Conservation (phyloP, 331 rosid genomes). For the Cydonia oblonga region DNA sequence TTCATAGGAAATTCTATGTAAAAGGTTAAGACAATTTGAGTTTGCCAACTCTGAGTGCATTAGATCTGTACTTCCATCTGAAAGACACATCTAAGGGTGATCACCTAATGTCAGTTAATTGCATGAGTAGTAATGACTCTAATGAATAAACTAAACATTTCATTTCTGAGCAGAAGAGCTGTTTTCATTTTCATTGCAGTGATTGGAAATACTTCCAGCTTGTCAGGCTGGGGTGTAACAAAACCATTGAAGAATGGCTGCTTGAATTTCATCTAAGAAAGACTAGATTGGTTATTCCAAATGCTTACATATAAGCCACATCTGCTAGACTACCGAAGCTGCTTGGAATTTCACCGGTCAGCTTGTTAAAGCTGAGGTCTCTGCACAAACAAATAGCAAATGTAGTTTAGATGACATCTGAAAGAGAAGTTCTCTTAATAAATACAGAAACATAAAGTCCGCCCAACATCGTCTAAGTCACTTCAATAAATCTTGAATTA, state of each 20-base stretch:
- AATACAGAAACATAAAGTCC: neutral
- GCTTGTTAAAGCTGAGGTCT: slow-evolving; percentile 44
- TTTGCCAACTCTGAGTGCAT: too few relatives aligned
- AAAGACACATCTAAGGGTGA: too few relatives aligned
- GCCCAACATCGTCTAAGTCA: too few relatives aligned
- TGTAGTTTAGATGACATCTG: neutral
- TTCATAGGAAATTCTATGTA: neutral
- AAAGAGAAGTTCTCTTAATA: neutral
- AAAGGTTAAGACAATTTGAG: too few relatives aligned
- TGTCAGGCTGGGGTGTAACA: neutral
- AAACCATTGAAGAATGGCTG: neutral
- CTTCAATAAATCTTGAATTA: neutral
- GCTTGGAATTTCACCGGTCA: slow-evolving; percentile 24
- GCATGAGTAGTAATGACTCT: slow-evolving; percentile 23
- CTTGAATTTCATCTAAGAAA: neutral
- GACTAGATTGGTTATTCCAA: neutral
- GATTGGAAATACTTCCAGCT: neutral
- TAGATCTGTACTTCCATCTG: neutral
- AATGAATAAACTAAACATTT: too few relatives aligned
- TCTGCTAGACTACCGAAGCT: slow-evolving; percentile 3
- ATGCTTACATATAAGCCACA: slow-evolving; percentile 38
- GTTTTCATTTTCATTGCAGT: too few relatives aligned
- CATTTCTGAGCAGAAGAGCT: too few relatives aligned
- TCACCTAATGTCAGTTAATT: too few relatives aligned
- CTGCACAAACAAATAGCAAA: slow-evolving; percentile 16